Percentiles rank a stretch among this genome's conserved stretches.
Conservation (phyloP, 2,329 filamentous ascomycete genomes). For the Drechslerella stenobrocha region DNA sequence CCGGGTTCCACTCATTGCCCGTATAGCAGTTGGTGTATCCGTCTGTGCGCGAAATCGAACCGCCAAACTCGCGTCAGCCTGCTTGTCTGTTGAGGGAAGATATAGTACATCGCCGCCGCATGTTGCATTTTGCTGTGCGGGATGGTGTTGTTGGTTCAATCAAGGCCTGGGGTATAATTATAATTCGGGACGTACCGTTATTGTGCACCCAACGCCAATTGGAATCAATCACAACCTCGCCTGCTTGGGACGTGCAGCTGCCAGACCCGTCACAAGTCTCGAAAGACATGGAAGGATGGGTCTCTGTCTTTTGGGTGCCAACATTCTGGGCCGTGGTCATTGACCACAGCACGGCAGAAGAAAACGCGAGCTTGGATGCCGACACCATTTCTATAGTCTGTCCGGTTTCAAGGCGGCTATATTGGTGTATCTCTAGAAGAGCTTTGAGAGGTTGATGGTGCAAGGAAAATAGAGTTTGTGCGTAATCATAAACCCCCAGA, state of each 20-base stretch:
- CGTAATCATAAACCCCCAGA: neutral
- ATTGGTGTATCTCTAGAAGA: slow-evolving; percentile 20
- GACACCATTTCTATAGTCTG: slow-evolving; percentile 38
- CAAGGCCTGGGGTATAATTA: neutral
- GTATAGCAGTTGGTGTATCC: slow-evolving; percentile 60
- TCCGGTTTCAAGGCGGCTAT: too few relatives aligned
- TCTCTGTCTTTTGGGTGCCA: slow-evolving; percentile 59
- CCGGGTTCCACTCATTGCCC: slow-evolving; percentile 57
- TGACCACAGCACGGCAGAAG: slow-evolving; percentile 39
- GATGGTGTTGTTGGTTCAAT: too few relatives aligned
- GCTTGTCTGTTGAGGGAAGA: neutral
- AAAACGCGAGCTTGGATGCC: slow-evolving; percentile 32
- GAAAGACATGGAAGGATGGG: slow-evolving; percentile 62
- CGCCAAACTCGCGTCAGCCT: slow-evolving; percentile 6
- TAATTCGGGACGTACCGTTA: slow-evolving; percentile 48
- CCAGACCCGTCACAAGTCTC: slow-evolving; percentile 61
- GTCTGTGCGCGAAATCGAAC: slow-evolving; percentile 18
- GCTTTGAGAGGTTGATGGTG: slow-evolving; percentile 4
- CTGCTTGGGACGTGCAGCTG: slow-evolving; percentile 61
- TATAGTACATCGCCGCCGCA: neutral
- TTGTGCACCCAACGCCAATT: slow-evolving; percentile 62
- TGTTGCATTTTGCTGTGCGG: slow-evolving; percentile 11
- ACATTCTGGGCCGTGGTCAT: slow-evolving; percentile 58
- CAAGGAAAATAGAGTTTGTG: too few relatives aligned
- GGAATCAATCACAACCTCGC: slow-evolving; percentile 62